A percentile compares a stretch with the other conserved stretches of the same genome.
phyloP scores from a whole-genome alignment of 2,329 filamentous ascomycete genomes.

The Chaetoscypha palmicola region DNA sequence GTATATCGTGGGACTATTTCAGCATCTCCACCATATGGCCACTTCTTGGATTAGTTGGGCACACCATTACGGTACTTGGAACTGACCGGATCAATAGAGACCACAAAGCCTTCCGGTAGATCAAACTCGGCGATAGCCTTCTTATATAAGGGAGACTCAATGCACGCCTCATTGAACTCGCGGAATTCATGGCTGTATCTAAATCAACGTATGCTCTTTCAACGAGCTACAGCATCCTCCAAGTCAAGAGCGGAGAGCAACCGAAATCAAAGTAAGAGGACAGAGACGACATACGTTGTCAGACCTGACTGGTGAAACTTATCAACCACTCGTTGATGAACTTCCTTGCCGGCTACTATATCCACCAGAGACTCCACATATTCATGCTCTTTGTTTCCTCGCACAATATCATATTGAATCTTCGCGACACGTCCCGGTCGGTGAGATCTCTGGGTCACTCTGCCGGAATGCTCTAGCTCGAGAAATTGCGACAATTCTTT shows the following conservation, averaged over 20 bases:
- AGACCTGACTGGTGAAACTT: constrained; percentile 41
- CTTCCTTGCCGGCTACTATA: constrained; percentile 34
- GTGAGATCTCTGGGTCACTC: constrained; percentile 32
- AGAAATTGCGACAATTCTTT: constrained; percentile 42
- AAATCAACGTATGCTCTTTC: neutral
- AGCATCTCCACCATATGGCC: constrained; percentile 49
- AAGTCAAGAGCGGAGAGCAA: no score
- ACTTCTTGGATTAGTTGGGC: constrained; percentile 21
- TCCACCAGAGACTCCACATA: constrained; percentile 49
- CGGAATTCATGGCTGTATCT: constrained; percentile 40
- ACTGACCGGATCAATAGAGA: constrained; percentile 40
- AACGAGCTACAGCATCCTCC: no score
- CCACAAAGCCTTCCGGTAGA: constrained; percentile 47
- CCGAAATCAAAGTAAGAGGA: no score
- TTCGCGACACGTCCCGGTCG: constrained; percentile 43
- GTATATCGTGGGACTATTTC: constrained; percentile 44
- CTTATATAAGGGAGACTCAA: constrained; percentile 45
- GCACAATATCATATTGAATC: constrained; percentile 50
- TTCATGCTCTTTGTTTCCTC: constrained; percentile 42
- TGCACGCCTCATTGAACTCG: constrained; percentile 40
- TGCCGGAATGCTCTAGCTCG: constrained; percentile 37
- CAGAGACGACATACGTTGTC: constrained; percentile 36
- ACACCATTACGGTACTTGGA: neutral
- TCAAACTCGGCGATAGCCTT: constrained; percentile 43
- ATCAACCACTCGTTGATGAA: constrained; percentile 41